These are phyloP conservation scores for Gastrolobium villosum DNA, from an alignment of 306 rosid species.

Conservation along the genomic window DNA sequence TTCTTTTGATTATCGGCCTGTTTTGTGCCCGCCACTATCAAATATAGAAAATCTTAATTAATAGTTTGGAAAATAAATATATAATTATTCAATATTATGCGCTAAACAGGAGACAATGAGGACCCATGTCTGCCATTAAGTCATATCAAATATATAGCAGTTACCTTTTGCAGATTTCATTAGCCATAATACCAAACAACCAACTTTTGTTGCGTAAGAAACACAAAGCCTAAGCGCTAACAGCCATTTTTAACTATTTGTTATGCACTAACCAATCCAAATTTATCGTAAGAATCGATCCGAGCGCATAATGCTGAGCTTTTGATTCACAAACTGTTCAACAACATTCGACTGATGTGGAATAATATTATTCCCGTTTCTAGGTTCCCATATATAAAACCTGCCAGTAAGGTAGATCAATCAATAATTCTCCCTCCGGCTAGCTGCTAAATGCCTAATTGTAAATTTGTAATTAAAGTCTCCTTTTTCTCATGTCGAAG, in stretches of 20 bases:
- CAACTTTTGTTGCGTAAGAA: conserved; percentile 41
- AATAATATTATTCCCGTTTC: too few species aligned
- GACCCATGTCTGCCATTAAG: conserved; percentile 53
- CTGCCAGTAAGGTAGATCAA: too few species aligned
- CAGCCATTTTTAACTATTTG: conserved; percentile 16
- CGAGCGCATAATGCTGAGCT: conserved; percentile 47
- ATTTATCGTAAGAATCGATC: conserved; percentile 48
- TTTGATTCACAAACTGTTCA: conserved; percentile 39
- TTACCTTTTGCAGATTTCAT: conserved; percentile 36
- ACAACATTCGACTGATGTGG: conserved; percentile 46
- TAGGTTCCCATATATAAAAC: too few species aligned
- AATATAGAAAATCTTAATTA: conserved; percentile 14
- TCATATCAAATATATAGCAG: conserved; percentile 28
- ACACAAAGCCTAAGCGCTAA: not conserved
- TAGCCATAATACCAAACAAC: conserved; percentile 41
- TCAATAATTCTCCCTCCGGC: too few species aligned
- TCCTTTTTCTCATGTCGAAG: too few species aligned
- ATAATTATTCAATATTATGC: conserved; percentile 22
- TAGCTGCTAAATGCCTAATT: too few species aligned
- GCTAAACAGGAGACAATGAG: conserved; percentile 11
- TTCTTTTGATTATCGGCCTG: conserved; percentile 14
- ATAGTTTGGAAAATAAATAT: not conserved
- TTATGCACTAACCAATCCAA: conserved; percentile 42
- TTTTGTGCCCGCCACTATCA: conserved; percentile 41
- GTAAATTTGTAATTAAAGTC: too few species aligned